These are phyloP conservation scores for Pseudopithomyces maydicus DNA, from an alignment of 2,329 filamentous ascomycete species.

Conservation along the genomic window DNA sequence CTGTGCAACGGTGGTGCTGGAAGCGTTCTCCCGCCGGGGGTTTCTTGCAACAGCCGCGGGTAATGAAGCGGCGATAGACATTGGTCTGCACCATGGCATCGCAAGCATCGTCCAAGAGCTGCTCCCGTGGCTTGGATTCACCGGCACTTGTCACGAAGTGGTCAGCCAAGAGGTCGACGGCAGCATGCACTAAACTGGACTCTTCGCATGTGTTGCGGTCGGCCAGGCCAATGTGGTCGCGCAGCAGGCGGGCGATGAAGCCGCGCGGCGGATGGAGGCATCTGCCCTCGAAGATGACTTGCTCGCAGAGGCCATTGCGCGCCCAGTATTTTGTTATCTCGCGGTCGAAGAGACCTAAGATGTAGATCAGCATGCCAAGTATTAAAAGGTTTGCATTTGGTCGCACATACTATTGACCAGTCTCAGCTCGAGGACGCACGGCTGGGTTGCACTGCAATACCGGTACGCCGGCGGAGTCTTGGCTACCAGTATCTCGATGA, in stretches of 20 bases:
- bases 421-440: neutral
- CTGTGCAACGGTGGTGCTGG: neutral
- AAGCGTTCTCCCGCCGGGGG: neutral
- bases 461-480: neutral
- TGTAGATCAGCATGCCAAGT: neutral
- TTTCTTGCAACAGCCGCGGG: neutral
- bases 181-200: conserved; percentile 1
- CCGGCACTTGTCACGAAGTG: neutral
- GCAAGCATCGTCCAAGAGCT: neutral
- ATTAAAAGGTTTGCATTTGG: neutral
- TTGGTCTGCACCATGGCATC: neutral
- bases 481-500: conserved; percentile 1
- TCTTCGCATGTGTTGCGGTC: neutral
- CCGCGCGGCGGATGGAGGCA: neutral
- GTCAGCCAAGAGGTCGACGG: neutral
- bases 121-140: neutral
- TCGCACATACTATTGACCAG: neutral
- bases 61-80: neutral
- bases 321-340: neutral
- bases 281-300: neutral
- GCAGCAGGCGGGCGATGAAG: neutral
- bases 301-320: neutral
- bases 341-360: neutral
- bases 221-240: neutral
- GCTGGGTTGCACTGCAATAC: neutral